phyloP scores from a whole-genome alignment of 2,329 filamentous ascomycete species.

The Microsporum ferrugineum region DNA sequence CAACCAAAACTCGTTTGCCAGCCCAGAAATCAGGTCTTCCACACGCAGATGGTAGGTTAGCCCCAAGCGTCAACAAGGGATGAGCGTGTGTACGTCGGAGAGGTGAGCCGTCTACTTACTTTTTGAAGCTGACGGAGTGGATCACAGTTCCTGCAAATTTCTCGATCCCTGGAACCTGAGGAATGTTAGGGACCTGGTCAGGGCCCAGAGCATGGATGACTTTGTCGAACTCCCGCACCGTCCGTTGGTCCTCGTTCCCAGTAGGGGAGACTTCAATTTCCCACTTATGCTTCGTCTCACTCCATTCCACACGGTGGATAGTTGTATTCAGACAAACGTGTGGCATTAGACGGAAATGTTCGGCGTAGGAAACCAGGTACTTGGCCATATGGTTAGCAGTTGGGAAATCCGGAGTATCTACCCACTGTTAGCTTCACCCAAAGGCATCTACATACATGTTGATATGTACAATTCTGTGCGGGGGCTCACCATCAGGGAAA shows the following conservation, averaged over 20 bases:
- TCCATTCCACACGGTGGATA: slow-evolving; percentile 9
- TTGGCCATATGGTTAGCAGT: slow-evolving; percentile 12
- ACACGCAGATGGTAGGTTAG: neutral
- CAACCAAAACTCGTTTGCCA: neutral
- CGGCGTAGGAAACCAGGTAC: slow-evolving; percentile 13
- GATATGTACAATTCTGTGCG: neutral
- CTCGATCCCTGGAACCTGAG: slow-evolving; percentile 13
- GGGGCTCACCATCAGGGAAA: neutral
- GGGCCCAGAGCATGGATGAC: slow-evolving; percentile 25
- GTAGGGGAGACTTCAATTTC: slow-evolving; percentile 6
- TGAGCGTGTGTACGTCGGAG: too few relatives aligned
- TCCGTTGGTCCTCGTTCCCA: neutral
- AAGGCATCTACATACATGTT: too few relatives aligned
- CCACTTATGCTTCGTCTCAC: slow-evolving; percentile 13
- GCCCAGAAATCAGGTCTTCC: neutral
- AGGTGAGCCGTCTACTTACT: neutral
- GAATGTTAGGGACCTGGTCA: slow-evolving; percentile 15
- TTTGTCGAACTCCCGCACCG: slow-evolving; percentile 24
- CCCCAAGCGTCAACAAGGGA: neutral
- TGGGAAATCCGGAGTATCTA: slow-evolving; percentile 8
- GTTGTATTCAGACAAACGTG: slow-evolving; percentile 10
- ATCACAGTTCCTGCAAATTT: slow-evolving; percentile 10
- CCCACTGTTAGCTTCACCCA: neutral
- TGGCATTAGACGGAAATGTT: slow-evolving; percentile 9
- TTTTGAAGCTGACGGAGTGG: neutral